Conservation (phyloP, 257 asterid species). For the Handroanthus guayacan region DNA sequence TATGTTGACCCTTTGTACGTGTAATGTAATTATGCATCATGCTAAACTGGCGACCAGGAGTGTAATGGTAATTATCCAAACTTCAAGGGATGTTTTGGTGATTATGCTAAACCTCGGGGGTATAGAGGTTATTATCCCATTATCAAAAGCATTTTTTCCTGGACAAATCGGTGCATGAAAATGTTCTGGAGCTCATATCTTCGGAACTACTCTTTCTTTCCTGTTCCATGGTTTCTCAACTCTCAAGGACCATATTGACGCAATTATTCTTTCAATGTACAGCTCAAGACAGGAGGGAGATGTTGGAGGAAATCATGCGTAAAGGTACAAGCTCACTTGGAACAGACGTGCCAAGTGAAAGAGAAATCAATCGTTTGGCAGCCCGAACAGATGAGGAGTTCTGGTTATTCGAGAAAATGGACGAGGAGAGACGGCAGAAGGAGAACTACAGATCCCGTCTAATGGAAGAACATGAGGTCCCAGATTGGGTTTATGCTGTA, state of each 20-base stretch:
- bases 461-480: conserved; percentile 95
- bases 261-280: conserved; percentile 40
- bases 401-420: conserved; percentile 97
- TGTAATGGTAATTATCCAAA: too few relatives aligned
- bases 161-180: neutral
- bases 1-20: too few relatives aligned
- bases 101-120: too few relatives aligned
- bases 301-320: conserved; percentile 97
- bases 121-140: too few relatives aligned
- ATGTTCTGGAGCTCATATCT: conserved; percentile 8
- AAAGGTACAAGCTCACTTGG: conserved; percentile 90
- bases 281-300: conserved; percentile 95
- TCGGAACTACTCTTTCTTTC: neutral
- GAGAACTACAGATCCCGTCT: conserved; percentile 91
- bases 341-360: conserved; percentile 93
- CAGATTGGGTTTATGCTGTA: conserved; percentile 84
- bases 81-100: too few relatives aligned
- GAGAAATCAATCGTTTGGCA: conserved; percentile 96
- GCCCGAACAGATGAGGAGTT: conserved; percentile 95
- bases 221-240: neutral
- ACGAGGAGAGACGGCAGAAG: conserved; percentile 84
- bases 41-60: too few relatives aligned
- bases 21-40: too few relatives aligned
- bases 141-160: too few relatives aligned
- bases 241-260: conserved; percentile 17